Evolutionary conservation across 371 early-diverging fungal species (phyloP).

Genomic region (Syncephalastrum monosporum): DNA sequence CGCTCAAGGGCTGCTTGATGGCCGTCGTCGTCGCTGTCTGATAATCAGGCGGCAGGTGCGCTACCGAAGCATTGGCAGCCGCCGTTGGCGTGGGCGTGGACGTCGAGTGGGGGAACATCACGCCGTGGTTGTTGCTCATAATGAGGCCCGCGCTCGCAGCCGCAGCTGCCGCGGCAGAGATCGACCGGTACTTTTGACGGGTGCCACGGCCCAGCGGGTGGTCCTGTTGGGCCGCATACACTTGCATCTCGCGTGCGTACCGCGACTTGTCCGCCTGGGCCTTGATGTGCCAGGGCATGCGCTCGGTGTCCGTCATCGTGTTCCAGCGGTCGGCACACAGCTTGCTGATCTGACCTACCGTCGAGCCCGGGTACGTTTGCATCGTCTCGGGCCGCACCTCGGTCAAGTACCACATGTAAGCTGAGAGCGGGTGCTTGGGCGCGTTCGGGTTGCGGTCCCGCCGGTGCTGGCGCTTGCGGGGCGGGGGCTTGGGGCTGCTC

Average conservation of each 20-base stretch:
- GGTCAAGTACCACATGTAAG: constrained; percentile 72
- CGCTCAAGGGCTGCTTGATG: too few species aligned
- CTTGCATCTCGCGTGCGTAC: constrained; percentile 73
- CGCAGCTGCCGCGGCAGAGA: constrained; percentile 19
- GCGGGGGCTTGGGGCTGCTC: constrained; percentile 10
- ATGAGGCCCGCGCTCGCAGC: constrained; percentile 4
- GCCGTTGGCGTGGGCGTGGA: too few species aligned
- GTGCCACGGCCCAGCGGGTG: constrained; percentile 48
- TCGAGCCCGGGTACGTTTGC: constrained; percentile 62
- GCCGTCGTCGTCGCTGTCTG: too few species aligned
- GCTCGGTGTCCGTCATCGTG: constrained; percentile 53
- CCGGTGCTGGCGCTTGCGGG: constrained; percentile 26
- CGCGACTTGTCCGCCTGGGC: constrained; percentile 72
- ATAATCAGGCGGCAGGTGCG: constrained; percentile 21
- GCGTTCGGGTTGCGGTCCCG: constrained; percentile 60
- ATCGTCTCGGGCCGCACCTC: constrained; percentile 64
- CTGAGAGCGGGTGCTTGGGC: constrained; percentile 80
- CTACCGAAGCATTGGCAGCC: constrained; percentile 7
- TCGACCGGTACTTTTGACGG: constrained; percentile 41
- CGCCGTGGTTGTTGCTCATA: too few species aligned
- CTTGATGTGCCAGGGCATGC: constrained; percentile 61
- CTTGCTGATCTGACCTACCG: constrained; percentile 71
- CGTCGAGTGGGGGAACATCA: too few species aligned
- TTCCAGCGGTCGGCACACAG: constrained; percentile 73
- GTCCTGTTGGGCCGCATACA: constrained; percentile 52